Evolutionary conservation across 1,139 yeast genomes (phyloP), one percentile per base, ranked within the genome.

Genomic region (Candida gigantensis): DNA sequence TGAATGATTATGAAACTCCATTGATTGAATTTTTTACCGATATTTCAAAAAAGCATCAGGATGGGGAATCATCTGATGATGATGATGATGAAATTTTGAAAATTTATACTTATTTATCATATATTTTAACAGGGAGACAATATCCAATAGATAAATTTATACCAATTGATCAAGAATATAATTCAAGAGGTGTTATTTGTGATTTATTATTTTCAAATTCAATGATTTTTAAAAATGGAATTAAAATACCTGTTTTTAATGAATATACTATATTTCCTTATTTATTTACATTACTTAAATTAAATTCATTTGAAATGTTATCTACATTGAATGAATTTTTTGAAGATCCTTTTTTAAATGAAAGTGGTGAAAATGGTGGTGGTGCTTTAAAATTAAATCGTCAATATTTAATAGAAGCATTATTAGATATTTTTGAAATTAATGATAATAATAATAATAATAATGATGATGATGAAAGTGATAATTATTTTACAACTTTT

Each of bases 281-380:
- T 47, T 53, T 85, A 15, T 61, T 62, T 34, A 44, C 66, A 8
- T 62, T 85, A 11, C 55, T 85, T 6, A 63, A 62, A 28, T 67
- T 57, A 43, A 73, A 79, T 44, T 72, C 84, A 6, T 70, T 77
- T 20, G 76, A 75, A 28, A 74, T 82, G 65, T 69, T 86, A 36
- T 69, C 82, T 0, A 74, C 84, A 0, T 55, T 87, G 44, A 84
- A 86, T 52, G 94, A 85, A 52, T 85, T 83, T 20, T 83, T 87
- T 54, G 96, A 87, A 53, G 92, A 85, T 51, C 63, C 83, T 0
- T 66, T 72, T 30, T 55, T 87, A 37, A 86, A 87, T 51, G 68
- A 60, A 16, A 50, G 57, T 8, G 52, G 58, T 3, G n/a, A n/a
- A n/a, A n/a, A n/a, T n/a, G n/a, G n/a, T n/a, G n/a, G n/a, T n/a